phyloP scores from a whole-genome alignment of 768 basidiomycete species.

The Suillus luteus region DNA sequence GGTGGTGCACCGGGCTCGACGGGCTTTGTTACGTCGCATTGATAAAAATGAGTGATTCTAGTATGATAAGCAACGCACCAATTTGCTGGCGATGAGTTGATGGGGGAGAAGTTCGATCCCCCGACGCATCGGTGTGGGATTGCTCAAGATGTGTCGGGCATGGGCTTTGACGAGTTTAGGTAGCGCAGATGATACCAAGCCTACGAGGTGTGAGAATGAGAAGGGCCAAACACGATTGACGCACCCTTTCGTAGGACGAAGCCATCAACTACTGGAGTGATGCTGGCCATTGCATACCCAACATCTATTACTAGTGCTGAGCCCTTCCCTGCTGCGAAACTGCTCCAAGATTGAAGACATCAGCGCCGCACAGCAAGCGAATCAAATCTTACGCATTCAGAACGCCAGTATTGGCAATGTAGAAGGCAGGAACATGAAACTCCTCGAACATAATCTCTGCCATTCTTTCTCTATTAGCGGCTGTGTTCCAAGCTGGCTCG shows the following conservation, averaged over 20 bases:
- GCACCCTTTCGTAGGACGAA: slow-evolving; percentile 95
- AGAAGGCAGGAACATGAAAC: slow-evolving; percentile 92
- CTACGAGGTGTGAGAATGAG: slow-evolving; percentile 40
- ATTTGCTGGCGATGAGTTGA: slow-evolving; percentile 86
- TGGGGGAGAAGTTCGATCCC: slow-evolving; percentile 78
- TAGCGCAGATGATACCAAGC: slow-evolving; percentile 72
- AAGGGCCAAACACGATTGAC: slow-evolving; percentile 6
- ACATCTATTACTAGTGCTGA: slow-evolving; percentile 97
- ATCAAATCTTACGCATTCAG: slow-evolving; percentile 71
- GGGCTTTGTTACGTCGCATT: slow-evolving; percentile 45
- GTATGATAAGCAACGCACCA: slow-evolving; percentile 39
- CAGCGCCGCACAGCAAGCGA: slow-evolving; percentile 13
- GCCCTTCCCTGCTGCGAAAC: slow-evolving; percentile 95
- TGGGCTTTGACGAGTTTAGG: slow-evolving; percentile 82
- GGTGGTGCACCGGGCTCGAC: slow-evolving; percentile 72
- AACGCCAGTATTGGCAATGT: slow-evolving; percentile 93
- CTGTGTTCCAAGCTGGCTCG: slow-evolving; percentile 95
- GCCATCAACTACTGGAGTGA: slow-evolving; percentile 95
- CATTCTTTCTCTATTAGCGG: slow-evolving; percentile 91
- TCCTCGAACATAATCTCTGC: slow-evolving; percentile 98
- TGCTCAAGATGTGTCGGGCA: slow-evolving; percentile 65
- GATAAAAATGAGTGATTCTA: slow-evolving; percentile 14
- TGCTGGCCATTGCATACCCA: slow-evolving; percentile 85
- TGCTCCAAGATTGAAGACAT: slow-evolving; percentile 32
- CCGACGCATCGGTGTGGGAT: slow-evolving; percentile 48